phyloP scores from a whole-genome alignment of 257 asterid species.

The Dorcoceras hygrometricum region DNA sequence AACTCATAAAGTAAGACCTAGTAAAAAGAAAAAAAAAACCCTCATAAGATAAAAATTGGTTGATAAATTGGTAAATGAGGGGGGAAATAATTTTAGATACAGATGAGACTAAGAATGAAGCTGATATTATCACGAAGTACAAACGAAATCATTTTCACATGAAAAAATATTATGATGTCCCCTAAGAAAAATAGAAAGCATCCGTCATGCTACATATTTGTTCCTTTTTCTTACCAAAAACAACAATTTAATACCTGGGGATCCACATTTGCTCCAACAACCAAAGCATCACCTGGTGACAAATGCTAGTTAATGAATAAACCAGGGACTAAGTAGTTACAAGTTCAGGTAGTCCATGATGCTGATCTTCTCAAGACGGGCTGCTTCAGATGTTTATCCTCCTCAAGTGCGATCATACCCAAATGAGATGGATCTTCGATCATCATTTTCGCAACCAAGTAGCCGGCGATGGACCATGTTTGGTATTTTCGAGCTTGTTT shows the following conservation, averaged over 20 bases:
- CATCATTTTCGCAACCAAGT: conserved; percentile 66
- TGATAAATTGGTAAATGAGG: no score
- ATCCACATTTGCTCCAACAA: neutral
- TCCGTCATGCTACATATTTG: neutral
- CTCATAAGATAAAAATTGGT: neutral
- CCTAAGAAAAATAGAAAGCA: no score
- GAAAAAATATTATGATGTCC: neutral
- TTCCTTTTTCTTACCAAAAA: neutral
- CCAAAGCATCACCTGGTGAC: neutral
- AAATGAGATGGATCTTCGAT: conserved; percentile 68
- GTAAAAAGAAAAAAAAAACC: no score
- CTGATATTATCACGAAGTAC: no score
- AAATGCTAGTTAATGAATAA: neutral
- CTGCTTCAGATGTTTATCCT: conserved; percentile 53
- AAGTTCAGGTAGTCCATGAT: conserved; percentile 41
- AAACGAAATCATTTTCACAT: no score
- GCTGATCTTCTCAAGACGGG: conserved; percentile 54
- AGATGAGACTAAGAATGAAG: no score
- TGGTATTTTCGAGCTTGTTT: conserved; percentile 63
- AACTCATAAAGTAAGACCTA: no score
- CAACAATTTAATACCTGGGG: neutral
- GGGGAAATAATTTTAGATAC: no score
- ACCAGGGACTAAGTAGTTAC: neutral
- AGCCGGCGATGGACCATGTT: conserved; percentile 69
- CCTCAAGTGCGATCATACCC: conserved; percentile 62